Percentiles rank a stretch among this genome's conserved stretches.
These are phyloP conservation scores for Solanum pimpinellifolium DNA, from an alignment of 257 asterid species.

Conservation along the genomic window DNA sequence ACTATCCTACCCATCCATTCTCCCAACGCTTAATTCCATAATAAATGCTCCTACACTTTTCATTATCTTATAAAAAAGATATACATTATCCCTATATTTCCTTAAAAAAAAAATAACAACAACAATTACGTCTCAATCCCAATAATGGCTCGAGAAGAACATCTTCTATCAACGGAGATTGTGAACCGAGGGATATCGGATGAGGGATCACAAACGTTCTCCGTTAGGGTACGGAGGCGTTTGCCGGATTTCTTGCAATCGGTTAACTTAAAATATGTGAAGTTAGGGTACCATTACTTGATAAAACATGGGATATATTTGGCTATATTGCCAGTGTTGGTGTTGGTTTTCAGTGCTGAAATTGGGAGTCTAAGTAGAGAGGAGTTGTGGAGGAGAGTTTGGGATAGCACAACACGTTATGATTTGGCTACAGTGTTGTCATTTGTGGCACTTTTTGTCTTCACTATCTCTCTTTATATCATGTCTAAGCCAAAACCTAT, in stretches of 20 bases:
- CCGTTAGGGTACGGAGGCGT: constrained; percentile 66
- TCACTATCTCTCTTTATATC: constrained; percentile 50
- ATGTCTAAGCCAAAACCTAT: constrained; percentile 60
- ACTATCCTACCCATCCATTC: constrained; percentile 1
- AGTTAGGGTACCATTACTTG: constrained; percentile 75
- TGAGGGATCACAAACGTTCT: constrained; percentile 66
- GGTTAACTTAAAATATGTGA: constrained; percentile 82
- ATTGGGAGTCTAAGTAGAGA: constrained; percentile 70
- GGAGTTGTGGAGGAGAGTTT: constrained; percentile 63
- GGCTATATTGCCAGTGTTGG: constrained; percentile 58
- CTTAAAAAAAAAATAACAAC: neutral
- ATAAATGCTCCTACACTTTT: neutral
- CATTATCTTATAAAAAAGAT: neutral
- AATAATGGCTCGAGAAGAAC: constrained; percentile 56
- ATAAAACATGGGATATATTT: constrained; percentile 64
- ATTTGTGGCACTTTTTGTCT: constrained; percentile 41
- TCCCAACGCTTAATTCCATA: neutral
- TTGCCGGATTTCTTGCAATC: constrained; percentile 86
- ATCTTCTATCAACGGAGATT: constrained; percentile 72
- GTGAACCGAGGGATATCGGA: constrained; percentile 76
- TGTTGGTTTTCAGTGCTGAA: constrained; percentile 65
- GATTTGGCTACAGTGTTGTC: constrained; percentile 57
- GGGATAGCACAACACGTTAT: constrained; percentile 57
- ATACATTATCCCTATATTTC: neutral
- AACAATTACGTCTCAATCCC: neutral